phyloP scores from a whole-genome alignment of 371 early-diverging fungal species.

The Circinella minor region DNA sequence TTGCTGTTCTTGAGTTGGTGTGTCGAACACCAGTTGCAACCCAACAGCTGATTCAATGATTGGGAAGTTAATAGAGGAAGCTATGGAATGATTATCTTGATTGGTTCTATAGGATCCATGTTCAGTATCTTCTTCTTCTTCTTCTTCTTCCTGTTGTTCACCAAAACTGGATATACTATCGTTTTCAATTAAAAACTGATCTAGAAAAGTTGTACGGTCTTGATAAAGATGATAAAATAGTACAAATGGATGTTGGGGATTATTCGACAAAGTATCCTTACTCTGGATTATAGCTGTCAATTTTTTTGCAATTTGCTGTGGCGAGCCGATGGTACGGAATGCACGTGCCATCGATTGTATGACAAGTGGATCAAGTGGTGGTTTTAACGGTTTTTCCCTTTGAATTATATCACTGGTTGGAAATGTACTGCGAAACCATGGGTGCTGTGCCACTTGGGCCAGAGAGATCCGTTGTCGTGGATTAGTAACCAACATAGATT shows the following conservation, averaged over 20 bases:
- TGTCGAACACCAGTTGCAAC: not conserved
- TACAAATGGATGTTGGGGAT: not conserved
- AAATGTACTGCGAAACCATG: slow-evolving; percentile 1
- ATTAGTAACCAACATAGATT: not conserved
- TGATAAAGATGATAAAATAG: not conserved
- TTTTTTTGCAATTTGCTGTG: not conserved
- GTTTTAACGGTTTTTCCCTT: not conserved
- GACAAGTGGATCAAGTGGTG: slow-evolving; percentile 5
- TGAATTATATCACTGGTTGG: not conserved
- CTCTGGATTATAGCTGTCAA: not conserved
- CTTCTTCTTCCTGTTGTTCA: not conserved
- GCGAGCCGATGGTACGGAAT: not conserved
- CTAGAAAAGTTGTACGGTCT: not conserved
- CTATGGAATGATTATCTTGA: not conserved
- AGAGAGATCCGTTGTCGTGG: not conserved
- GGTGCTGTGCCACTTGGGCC: not conserved
- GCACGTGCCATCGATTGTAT: not conserved
- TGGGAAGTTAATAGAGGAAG: not conserved
- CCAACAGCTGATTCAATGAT: not conserved
- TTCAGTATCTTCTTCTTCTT: too few species aligned
- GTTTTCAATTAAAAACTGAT: not conserved
- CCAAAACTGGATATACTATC: not conserved
- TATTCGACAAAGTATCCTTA: not conserved
- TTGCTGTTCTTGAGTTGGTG: not conserved
- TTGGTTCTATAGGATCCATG: not conserved